Evolutionary conservation across 768 basidiomycete species (phyloP), one percentile per base, ranked within the genome.

Genomic region (Mycena haematopus): DNA sequence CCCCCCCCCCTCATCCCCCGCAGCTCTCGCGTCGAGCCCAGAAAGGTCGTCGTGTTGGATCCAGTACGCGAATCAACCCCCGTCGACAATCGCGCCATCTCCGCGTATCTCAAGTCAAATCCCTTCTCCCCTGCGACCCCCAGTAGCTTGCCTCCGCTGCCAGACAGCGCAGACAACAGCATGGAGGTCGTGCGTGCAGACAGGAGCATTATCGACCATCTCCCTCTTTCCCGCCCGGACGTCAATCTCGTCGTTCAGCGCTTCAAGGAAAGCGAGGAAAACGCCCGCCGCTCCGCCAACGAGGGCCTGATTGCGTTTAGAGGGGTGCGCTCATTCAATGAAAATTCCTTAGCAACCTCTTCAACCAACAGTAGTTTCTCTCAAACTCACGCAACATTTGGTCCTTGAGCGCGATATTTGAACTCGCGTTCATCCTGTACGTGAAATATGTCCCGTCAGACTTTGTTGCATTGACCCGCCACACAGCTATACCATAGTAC

Each of bases 301-400:
- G 76, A 83, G 56, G 19, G 68, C 73, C 25, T 69, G 73, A 35
- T 62, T 80, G 40, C 79, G 77, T 56, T 68, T 64, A 56, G 83
- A 82, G 64, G 58, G 77, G 76, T 52, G 3, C 17, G 56, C 50
- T 33, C 49, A 51, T 24, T 29, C 44, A 9, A 35, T 21, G 6
- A 11, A 31, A n/a, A 36, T 15, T 53, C 45, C 52, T 31, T 60
- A 5, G 33, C 38, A 22, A 35, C 52, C 7, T 27, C 24, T 63
- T 65, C 27, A 63, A 40, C 44, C 55, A 4, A 29, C 56, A n/a
- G 11, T 57, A 85, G 89, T 83, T 84, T 56, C 77, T 90, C 11
- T 91, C 90, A n/a, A 85, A 84, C 65, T 85, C 89, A 1, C 78
- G 77, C 38, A 86, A 87, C 60, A 85, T 91, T 46, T 86, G 83